Percentiles rank a stretch among this genome's conserved stretches.
Evolutionary conservation across 2,329 filamentous ascomycete species (phyloP).

Genomic region (Arthroderma sp.): DNA sequence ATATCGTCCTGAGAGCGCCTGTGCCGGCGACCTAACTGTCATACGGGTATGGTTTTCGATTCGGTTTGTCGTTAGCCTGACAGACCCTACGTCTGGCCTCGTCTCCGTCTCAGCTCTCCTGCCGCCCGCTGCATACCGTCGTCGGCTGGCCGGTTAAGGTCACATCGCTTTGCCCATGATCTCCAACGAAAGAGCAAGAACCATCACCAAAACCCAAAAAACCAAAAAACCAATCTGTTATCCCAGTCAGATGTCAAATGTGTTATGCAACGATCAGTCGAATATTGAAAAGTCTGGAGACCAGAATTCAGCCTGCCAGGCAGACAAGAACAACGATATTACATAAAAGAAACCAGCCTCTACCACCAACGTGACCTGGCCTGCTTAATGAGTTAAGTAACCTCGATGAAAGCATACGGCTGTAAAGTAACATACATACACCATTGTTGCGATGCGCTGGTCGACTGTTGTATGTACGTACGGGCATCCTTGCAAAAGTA

Average conservation of each 20-base stretch:
- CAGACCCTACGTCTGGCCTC: neutral
- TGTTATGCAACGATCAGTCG: constrained; percentile 1
- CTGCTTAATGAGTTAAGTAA: too few relatives aligned
- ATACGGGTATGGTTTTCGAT: constrained; percentile 1
- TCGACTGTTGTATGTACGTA: neutral
- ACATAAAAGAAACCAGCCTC: neutral
- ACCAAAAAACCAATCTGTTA: neutral
- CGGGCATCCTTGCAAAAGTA: neutral
- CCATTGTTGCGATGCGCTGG: neutral
- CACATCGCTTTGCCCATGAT: neutral
- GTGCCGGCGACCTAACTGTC: neutral
- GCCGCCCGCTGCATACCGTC: too few relatives aligned
- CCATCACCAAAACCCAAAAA: neutral
- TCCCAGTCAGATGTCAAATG: neutral
- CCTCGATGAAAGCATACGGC: too few relatives aligned
- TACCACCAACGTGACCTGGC: neutral
- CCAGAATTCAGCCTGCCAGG: neutral
- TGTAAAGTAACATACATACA: neutral
- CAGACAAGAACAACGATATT: neutral
- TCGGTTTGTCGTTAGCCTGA: neutral
- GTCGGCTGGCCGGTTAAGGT: neutral
- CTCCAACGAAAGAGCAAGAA: neutral
- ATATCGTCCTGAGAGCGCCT: neutral
- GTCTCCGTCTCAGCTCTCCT: neutral
- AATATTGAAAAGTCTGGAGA: neutral